Evolutionary conservation across 2,329 filamentous ascomycete genomes (phyloP).

Genomic region (Fusarium heterosporum): DNA sequence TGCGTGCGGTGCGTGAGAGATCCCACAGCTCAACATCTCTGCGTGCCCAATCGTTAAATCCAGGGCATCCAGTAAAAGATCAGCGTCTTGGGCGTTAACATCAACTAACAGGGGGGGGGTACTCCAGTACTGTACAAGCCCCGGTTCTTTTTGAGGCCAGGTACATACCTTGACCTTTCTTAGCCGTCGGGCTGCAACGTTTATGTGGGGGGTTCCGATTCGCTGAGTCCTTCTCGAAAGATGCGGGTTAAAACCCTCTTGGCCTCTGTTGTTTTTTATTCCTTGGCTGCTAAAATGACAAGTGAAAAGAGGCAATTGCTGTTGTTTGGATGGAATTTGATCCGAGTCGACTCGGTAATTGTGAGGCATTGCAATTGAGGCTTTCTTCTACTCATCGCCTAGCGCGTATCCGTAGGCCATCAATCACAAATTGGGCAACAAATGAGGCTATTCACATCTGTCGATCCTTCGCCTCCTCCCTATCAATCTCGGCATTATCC

Average conservation of each 20-base stretch:
- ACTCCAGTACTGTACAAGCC: background rate
- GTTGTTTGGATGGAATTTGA: conserved; percentile 9
- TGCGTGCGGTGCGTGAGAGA: background rate
- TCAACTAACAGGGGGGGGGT: background rate
- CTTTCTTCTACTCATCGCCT: conserved; percentile 15
- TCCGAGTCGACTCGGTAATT: background rate
- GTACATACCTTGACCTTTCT: conserved; percentile 5
- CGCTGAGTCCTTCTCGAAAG: conserved; percentile 29
- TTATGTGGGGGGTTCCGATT: conserved; percentile 44
- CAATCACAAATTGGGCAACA: background rate
- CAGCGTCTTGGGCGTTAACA: conserved; percentile 18
- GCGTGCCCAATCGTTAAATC: conserved; percentile 37
- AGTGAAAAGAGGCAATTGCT: conserved; percentile 7
- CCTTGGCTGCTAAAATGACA: background rate
- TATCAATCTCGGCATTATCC: conserved; percentile 21
- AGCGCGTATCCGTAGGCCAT: background rate
- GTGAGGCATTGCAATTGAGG: background rate
- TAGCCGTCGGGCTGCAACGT: conserved; percentile 42
- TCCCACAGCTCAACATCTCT: conserved; percentile 9
- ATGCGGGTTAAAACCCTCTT: background rate
- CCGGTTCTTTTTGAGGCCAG: conserved; percentile 40
- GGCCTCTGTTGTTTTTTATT: background rate
- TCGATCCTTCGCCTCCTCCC: conserved; percentile 12
- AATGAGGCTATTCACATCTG: conserved; percentile 29
- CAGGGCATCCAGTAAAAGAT: conserved; percentile 42